Base-by-base conservation (phyloP, 192 early-diverging fungal species). In the Diversispora epigaea region DNA sequence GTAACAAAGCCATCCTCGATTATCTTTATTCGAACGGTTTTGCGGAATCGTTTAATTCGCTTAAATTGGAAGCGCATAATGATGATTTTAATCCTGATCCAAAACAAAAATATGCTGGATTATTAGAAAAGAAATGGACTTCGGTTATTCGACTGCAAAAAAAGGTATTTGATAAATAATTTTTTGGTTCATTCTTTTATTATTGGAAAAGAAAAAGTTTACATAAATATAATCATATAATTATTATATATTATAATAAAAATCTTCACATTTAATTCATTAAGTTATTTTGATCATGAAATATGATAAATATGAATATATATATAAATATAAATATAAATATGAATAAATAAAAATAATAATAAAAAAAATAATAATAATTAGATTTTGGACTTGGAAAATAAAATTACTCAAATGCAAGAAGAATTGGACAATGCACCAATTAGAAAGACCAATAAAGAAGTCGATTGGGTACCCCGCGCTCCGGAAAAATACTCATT, bases 121-220 rank as follows among this genome's bases (percentile, higher is more conserved):
- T 94, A 56, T 80, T 95, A 52, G 92, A 95, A 79, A 93, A 93
- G 79, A 98, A 98, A 77, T 98, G 96, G 96, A 93, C 92, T 12
- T 94, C 93, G n/a, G 91, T 97, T 8, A 92, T 97, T 65, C 84
- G 96, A 9, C 80, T 96, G 72, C 95, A 97, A 75, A 94, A 94
- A 77, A 97, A 96, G 84, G 87, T 86, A 82, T n/a, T 21, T 17
- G 6, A 63, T 15, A 22, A 22, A 14, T 12, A 25, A 32, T 4
- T 6, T 63, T 40, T 9, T 15, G 39, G 6, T 58, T 25, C 4
- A 58, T 58, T 32, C 25, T 32, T 32, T 32, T 32, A 32, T 32
- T 32, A 32, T 32, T 32, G 25, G 2, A 32, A 32, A 32, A 32
- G 25, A 32, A 32, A 32, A 32, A 32, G 25, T 32, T 32, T 32